Base-by-base conservation (phyloP, 192 early-diverging fungal species). In the Coemansia sp. region DNA sequence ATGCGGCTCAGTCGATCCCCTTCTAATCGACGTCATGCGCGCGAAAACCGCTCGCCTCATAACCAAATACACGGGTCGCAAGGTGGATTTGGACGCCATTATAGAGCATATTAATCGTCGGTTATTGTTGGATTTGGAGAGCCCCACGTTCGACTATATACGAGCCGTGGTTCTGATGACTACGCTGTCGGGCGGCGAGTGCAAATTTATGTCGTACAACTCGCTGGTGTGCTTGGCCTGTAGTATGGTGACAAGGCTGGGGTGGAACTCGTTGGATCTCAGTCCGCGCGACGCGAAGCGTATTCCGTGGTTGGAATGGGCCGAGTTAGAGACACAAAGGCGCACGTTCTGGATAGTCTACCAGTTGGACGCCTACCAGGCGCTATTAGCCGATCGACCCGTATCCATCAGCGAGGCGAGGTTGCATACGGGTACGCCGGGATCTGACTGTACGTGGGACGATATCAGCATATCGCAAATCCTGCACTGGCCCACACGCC, bases 311-410 rank as follows among this genome's bases (percentile, higher is more conserved):
- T 59, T 63, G 0, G 58, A 68, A 66, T 80, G 77, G 77, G 69
- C 71, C 2, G 58, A 60, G 18, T 55, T 70, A 37, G 77, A 80
- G 56, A 59, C 65, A n/a, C 71, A 80, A 57, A 65, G 77, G 14
- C 77, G 77, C 60, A 80, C 77, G 12, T 80, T 75, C 47, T 80
- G 77, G 77, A 69, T 65, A 1, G 72, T 72, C 34, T 80, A 80
- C 66, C 77, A 80, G 72, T 33, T 75, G 10, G 77, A 80, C 59
- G 69, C 72, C 62, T 75, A 80, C 63, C 73, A 80, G 62, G 61
- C 72, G 36, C 47, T 75, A 25, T 31, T 80, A 45, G 69, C 77
- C 13, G 77, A 80, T 48, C 77, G 77, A 3, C 77, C 72, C 9
- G 70, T 72, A 59, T 75, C 72, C 14, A 71, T 80, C 31, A 69